Percentiles rank a stretch among this genome's conserved stretches.
Evolutionary conservation across 2,329 filamentous ascomycete species (phyloP).

Genomic region (Colletotrichum sidae): DNA sequence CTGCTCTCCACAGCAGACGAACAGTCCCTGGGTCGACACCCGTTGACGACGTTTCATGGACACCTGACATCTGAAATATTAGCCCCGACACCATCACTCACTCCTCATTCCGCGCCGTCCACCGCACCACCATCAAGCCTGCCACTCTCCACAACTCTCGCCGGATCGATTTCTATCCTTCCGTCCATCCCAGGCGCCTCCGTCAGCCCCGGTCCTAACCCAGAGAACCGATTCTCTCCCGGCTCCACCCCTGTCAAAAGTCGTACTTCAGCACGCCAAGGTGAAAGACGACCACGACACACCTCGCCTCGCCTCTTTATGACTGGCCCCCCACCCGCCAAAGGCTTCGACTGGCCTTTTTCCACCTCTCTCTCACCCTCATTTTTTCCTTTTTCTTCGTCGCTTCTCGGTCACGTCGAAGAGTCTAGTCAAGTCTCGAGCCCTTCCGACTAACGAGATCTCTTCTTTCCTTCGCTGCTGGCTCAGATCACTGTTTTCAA

Average conservation of each 20-base stretch:
- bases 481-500: slow-evolving; percentile 64
- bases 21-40: slow-evolving; percentile 37
- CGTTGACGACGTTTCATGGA: slow-evolving; percentile 52
- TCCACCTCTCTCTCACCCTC: slow-evolving; percentile 43
- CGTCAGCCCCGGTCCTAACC: slow-evolving; percentile 13
- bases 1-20: slow-evolving; percentile 25
- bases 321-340: slow-evolving; percentile 49
- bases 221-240: slow-evolving; percentile 30
- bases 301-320: slow-evolving; percentile 48
- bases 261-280: slow-evolving; percentile 31
- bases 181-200: slow-evolving; percentile 21
- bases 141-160: slow-evolving; percentile 7
- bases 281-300: slow-evolving; percentile 17
- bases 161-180: slow-evolving; percentile 35
- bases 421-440: slow-evolving; percentile 52
- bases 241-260: slow-evolving; percentile 34
- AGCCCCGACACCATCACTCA: slow-evolving; percentile 20
- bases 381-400: slow-evolving; percentile 47
- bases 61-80: slow-evolving; percentile 50
- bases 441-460: slow-evolving; percentile 48
- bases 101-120: slow-evolving; percentile 18
- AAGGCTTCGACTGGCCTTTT: slow-evolving; percentile 38
- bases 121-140: slow-evolving; percentile 24
- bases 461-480: slow-evolving; percentile 65
- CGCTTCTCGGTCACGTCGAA: slow-evolving; percentile 57